A percentile compares a stretch with the other conserved stretches of the same genome.
Conservation (phyloP, 345 rosid species). For the Xanthoceras sorbifolium region DNA sequence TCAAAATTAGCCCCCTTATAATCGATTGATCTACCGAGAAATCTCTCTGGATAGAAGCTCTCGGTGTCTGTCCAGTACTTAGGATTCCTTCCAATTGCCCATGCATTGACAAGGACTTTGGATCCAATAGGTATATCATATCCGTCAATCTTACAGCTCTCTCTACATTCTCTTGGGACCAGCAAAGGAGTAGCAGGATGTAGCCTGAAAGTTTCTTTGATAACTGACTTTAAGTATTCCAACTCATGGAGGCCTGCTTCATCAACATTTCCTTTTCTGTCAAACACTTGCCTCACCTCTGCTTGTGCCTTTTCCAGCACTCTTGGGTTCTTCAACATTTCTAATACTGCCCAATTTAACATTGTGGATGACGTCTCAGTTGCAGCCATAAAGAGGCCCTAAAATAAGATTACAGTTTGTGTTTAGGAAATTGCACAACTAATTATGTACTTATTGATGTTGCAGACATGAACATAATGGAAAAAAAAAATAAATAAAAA, state of each 20-base stretch:
- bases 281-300: slow-evolving; percentile 31
- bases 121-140: slow-evolving; percentile 17
- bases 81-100: slow-evolving; percentile 34
- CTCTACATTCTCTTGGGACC: slow-evolving; percentile 32
- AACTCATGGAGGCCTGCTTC: slow-evolving; percentile 28
- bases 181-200: slow-evolving; percentile 33
- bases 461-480: too few species aligned
- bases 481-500: too few species aligned
- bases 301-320: slow-evolving; percentile 21
- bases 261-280: slow-evolving; percentile 16
- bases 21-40: slow-evolving; percentile 20
- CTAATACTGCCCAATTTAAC: slow-evolving; percentile 32
- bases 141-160: slow-evolving; percentile 13
- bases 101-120: slow-evolving; percentile 25
- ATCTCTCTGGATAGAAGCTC: slow-evolving; percentile 33
- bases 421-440: not conserved
- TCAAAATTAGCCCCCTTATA: slow-evolving; percentile 22
- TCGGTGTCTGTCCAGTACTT: too few species aligned
- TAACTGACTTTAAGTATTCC: slow-evolving; percentile 21
- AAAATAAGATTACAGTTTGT: not conserved
- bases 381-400: slow-evolving; percentile 17
- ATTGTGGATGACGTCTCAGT: slow-evolving; percentile 22
- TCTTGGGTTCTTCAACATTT: slow-evolving; percentile 31
- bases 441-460: slow-evolving; percentile 26
- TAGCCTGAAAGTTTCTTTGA: slow-evolving; percentile 25